Conservation (phyloP, 345 rosid genomes). For the Salix suchowensis region DNA sequence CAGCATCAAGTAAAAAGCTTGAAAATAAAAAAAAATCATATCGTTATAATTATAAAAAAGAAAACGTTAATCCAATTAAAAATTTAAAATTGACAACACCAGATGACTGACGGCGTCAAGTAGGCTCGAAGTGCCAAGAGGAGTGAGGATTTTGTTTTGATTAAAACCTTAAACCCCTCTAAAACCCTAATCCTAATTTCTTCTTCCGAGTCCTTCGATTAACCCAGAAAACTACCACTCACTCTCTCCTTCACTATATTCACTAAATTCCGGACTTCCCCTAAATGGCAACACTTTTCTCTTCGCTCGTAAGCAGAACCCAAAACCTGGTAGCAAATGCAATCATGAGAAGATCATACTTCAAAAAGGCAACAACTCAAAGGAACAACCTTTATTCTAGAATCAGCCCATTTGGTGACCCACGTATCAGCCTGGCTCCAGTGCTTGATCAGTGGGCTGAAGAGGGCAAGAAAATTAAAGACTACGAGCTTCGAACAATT, state of each 20-base stretch:
- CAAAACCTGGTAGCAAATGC: conserved; percentile 9
- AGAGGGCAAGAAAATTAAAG: conserved; percentile 18
- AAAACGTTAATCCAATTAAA: too few relatives aligned
- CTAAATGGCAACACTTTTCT: neutral
- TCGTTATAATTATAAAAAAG: too few relatives aligned
- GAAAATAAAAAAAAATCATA: too few relatives aligned
- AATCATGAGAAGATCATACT: conserved; percentile 5
- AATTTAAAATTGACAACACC: too few relatives aligned
- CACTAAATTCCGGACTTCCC: neutral
- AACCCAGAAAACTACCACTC: too few relatives aligned
- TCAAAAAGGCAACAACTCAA: neutral
- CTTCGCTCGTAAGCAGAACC: conserved; percentile 5
- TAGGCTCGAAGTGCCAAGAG: too few relatives aligned
- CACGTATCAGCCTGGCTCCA: conserved; percentile 25
- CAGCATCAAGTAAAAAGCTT: too few relatives aligned
- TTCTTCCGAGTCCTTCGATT: neutral
- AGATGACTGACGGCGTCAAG: too few relatives aligned
- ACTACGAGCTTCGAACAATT: conserved; percentile 17
- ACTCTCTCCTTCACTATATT: neutral
- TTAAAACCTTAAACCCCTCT: neutral
- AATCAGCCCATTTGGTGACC: conserved; percentile 34
- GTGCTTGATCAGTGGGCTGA: conserved; percentile 40
- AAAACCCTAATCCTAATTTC: neutral
- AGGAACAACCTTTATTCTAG: conserved; percentile 25
- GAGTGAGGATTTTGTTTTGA: too few relatives aligned